A percentile compares a stretch with the other conserved stretches of the same genome.
phyloP scores from a whole-genome alignment of 345 rosid species.

The Psidium guajava region DNA sequence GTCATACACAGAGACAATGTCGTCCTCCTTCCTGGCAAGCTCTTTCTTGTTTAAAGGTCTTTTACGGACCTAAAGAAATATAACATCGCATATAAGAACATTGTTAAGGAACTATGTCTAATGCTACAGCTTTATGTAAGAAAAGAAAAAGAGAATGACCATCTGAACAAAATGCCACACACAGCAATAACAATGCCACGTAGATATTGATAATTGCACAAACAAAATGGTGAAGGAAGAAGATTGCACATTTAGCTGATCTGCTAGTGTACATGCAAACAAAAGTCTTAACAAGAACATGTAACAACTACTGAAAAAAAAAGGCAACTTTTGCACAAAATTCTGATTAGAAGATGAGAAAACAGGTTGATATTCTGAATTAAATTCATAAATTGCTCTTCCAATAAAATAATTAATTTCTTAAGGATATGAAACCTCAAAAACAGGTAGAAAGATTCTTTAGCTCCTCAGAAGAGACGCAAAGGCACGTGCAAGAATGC shows the following conservation, averaged over 20 bases:
- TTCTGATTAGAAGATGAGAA: no score
- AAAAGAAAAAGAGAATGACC: not conserved
- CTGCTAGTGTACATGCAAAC: no score
- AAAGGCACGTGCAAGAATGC: not conserved
- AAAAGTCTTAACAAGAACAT: no score
- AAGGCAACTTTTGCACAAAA: no score
- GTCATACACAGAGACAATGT: slow-evolving; percentile 63
- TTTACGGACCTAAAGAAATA: slow-evolving; percentile 60
- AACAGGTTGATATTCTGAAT: not conserved
- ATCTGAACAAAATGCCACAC: not conserved
- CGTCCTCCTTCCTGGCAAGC: slow-evolving; percentile 81
- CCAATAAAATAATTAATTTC: not conserved
- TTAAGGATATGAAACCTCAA: not conserved
- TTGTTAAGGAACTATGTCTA: not conserved
- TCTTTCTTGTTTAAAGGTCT: slow-evolving; percentile 95
- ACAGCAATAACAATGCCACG: not conserved
- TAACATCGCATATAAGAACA: not conserved
- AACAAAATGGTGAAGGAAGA: not conserved
- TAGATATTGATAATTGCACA: not conserved
- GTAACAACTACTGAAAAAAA: no score
- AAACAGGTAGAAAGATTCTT: not conserved
- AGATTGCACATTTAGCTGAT: not conserved
- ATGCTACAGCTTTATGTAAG: not conserved
- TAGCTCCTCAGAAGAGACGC: not conserved
- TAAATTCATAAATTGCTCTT: not conserved